Conservation (phyloP, 1,284 basidiomycete species). For the Trametes polyzona region DNA sequence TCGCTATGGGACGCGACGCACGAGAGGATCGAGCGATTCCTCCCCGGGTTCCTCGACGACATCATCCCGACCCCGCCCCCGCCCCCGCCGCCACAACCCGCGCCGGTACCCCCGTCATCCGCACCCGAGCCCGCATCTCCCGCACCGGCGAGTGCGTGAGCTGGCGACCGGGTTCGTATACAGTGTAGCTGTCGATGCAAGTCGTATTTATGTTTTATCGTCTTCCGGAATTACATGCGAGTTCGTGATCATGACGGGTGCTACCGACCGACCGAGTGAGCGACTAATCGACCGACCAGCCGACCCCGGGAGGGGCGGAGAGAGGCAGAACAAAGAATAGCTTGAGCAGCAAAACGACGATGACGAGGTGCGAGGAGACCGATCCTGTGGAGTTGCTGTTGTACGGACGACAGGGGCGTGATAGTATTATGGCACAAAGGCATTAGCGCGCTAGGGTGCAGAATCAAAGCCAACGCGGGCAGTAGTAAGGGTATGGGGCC, state of each 20-base stretch:
- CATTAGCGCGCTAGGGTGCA: slow-evolving; percentile 21
- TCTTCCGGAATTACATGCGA: slow-evolving; percentile 4
- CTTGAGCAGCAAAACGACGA: neutral
- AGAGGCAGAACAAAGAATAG: neutral
- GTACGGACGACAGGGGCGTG: slow-evolving; percentile 12
- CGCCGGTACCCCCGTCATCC: slow-evolving; percentile 7
- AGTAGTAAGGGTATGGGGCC: slow-evolving; percentile 21
- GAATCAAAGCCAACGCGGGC: slow-evolving; percentile 15
- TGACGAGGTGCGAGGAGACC: too few species aligned
- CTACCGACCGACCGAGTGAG: neutral
- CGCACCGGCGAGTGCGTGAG: neutral
- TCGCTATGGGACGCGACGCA: slow-evolving; percentile 85
- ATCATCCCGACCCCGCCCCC: slow-evolving; percentile 56
- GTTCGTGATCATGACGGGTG: slow-evolving; percentile 7
- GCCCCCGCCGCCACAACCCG: slow-evolving; percentile 13
- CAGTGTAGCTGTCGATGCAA: slow-evolving; percentile 14
- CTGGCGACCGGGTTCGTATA: neutral
- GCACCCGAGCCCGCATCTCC: neutral
- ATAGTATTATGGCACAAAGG: slow-evolving; percentile 21
- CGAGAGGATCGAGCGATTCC: slow-evolving; percentile 84
- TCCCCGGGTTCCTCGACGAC: slow-evolving; percentile 85
- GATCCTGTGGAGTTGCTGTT: slow-evolving; percentile 7
- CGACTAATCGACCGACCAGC: too few species aligned
- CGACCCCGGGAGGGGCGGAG: too few species aligned
- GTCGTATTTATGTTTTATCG: slow-evolving; percentile 18